Percentiles rank a stretch among this genome's conserved stretches.
These are phyloP conservation scores for Volvox africanus DNA, from an alignment of 139 green algal species.

Conservation along the genomic window DNA sequence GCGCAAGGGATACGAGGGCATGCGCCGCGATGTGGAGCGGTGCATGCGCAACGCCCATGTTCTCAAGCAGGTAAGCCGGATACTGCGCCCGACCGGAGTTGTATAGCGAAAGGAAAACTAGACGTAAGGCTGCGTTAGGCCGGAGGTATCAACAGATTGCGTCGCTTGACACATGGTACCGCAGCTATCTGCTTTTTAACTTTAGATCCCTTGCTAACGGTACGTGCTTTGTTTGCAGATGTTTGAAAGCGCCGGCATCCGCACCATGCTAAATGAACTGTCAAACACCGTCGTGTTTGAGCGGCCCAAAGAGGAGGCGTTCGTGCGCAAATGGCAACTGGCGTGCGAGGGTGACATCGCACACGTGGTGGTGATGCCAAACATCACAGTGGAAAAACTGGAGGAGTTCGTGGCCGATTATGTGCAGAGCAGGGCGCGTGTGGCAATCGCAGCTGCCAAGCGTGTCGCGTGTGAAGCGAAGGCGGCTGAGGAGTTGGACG, in stretches of 20 bases:
- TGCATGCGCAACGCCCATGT: conserved; percentile 94
- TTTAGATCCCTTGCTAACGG: no score
- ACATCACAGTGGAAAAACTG: conserved; percentile 92
- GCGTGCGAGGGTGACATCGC: conserved; percentile 95
- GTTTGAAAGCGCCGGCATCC: conserved; percentile 82
- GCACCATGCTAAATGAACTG: conserved; percentile 94
- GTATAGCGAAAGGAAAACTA: no score
- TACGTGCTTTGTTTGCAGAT: no score
- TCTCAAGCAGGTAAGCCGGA: conserved; percentile 59
- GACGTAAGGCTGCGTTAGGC: no score
- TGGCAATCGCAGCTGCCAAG: conserved; percentile 61
- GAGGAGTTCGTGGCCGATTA: conserved; percentile 88
- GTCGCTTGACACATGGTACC: no score
- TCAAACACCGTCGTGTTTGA: conserved; percentile 96
- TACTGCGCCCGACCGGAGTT: no score
- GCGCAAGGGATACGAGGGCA: conserved; percentile 90
- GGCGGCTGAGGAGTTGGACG: conserved; percentile 46
- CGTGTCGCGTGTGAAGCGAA: conserved; percentile 55
- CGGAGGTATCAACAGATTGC: no score
- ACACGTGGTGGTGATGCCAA: conserved; percentile 99
- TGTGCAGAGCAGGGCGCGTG: conserved; percentile 64
- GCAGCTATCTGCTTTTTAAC: no score
- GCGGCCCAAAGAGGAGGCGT: conserved; percentile 85
- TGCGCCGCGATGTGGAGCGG: conserved; percentile 91
- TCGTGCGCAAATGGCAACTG: conserved; percentile 97